Evolutionary conservation across 1,139 yeast genomes (phyloP).

Genomic region (Geotrichum macrosporum): DNA sequence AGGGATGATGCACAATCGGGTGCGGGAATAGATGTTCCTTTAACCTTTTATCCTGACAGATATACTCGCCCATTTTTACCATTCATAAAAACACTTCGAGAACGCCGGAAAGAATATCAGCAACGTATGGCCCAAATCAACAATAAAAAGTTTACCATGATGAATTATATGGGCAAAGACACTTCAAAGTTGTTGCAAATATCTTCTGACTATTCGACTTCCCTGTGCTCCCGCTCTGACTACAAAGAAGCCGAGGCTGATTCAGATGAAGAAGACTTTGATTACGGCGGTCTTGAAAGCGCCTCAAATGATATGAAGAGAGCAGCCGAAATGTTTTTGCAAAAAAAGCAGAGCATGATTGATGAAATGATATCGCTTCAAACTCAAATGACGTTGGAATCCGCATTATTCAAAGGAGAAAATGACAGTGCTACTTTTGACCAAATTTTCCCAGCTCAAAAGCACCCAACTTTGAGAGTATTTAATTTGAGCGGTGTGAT

Average conservation of each 20-base stretch:
- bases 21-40: constrained; percentile 39
- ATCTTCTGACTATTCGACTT: constrained; percentile 23
- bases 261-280: constrained; percentile 25
- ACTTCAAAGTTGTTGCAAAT: constrained; percentile 35
- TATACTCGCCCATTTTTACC: constrained; percentile 37
- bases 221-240: neutral
- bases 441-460: constrained; percentile 23
- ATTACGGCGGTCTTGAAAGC: constrained; percentile 20
- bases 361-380: constrained; percentile 24
- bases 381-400: constrained; percentile 13
- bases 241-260: constrained; percentile 20
- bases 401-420: constrained; percentile 19
- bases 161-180: constrained; percentile 35
- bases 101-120: constrained; percentile 20
- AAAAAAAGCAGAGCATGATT: constrained; percentile 18
- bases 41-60: constrained; percentile 46
- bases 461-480: constrained; percentile 26
- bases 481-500: constrained; percentile 31
- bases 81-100: constrained; percentile 26
- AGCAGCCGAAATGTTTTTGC: constrained; percentile 18
- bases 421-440: constrained; percentile 20
- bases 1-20: constrained; percentile 35
- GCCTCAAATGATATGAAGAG: constrained; percentile 25
- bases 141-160: constrained; percentile 8
- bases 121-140: constrained; percentile 5